Evolutionary conservation across 2,329 filamentous ascomycete genomes (phyloP), one percentile per base, ranked within the genome.

Genomic region (Exserohilum turcica): DNA sequence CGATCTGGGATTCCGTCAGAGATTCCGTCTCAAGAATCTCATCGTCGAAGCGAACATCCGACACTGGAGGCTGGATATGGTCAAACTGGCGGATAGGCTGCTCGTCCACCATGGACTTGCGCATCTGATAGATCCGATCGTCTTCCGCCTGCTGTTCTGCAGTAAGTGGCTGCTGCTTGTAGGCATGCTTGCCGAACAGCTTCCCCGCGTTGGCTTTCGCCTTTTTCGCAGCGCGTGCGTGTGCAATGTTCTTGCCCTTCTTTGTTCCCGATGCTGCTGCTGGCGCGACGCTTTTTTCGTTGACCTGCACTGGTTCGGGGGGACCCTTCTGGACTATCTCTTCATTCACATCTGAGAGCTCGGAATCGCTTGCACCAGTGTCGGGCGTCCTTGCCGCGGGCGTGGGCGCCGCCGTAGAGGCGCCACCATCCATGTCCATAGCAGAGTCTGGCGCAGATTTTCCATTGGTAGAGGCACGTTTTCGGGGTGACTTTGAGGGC

Each of bases 311-410:
- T 18, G 65, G 67, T 42, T 70, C 66, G 21, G 71, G 70, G 7
- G 70, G 68, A 1, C 67, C 68, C 43, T 70, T 70, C 39, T 72
- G 65, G 12, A 74, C 65, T 32, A 74, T 73, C 31, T 74, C 71
- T 56, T 74, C 72, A 29, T 74, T 72, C 38, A 74, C 70, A 8
- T 74, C 72, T 4, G 71, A 74, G 5, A 74, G 63, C 37, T 72
- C 72, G 35, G 71, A 74, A 55, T 74, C 72, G 39, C 66, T 72
- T 7, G 52, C 63, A 35, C 54, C 69, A 39, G 60, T 62, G 21
- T 69, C 65, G 24, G 70, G 68, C 21, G 66, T 65, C 40, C 67
- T 67, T 10, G 54, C 62, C 15, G 59, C 59, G 6, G 69, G 66
- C 16, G 70, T 69, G 5, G 64, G 59, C 15, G 59, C 68, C 29